Base-by-base conservation (phyloP, 2,329 filamentous ascomycete genomes). In the Zelopaecilomyces penicillatus region DNA sequence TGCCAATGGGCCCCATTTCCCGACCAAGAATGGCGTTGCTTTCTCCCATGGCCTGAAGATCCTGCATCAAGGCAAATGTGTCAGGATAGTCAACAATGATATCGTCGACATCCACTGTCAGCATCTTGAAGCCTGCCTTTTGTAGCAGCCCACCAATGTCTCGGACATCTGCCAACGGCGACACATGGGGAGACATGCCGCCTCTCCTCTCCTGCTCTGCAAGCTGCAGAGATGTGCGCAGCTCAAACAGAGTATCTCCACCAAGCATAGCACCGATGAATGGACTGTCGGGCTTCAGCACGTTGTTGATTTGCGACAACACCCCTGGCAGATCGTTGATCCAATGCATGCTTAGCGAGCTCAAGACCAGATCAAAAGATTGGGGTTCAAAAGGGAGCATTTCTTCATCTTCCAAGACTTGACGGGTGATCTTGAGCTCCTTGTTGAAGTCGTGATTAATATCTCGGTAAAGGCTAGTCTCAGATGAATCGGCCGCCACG, bases 181-280 rank as follows among this genome's bases (percentile, higher is more conserved):
- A 95, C 27, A 95, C 84, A 58, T 91, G 89, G 2, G 89, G 90
- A 5, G 85, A 86, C 40, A 98, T 85, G 29, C 93, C 93, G n/a
- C 93, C 93, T 19, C 86, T 76, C 11, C 91, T 77, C 58, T 98
- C 93, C 57, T 87, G 79, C 63, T 96, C 90, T 4, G 93, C 91
- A 3, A 98, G 75, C 66, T 98, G 93, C 10, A 98, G 73, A 31
- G 89, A 93, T 0, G 91, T 95, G 31, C 93, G 86, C 43, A 98
- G 75, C 70, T 98, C 93, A 61, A 84, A 98, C 1, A 98, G 74
- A 6, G 87, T 91, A 64, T 98, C 93, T 0, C 93, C 93, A 45
- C 93, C 93, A 49, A 95, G 83, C 90, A 98, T 98, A 53, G 91
- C 91, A 10, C 86, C 91, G 39, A 98, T 82, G 60, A 98, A 95